Evolutionary conservation across 306 rosid genomes (phyloP).

Genomic region (Pterocarpus macrocarpus): DNA sequence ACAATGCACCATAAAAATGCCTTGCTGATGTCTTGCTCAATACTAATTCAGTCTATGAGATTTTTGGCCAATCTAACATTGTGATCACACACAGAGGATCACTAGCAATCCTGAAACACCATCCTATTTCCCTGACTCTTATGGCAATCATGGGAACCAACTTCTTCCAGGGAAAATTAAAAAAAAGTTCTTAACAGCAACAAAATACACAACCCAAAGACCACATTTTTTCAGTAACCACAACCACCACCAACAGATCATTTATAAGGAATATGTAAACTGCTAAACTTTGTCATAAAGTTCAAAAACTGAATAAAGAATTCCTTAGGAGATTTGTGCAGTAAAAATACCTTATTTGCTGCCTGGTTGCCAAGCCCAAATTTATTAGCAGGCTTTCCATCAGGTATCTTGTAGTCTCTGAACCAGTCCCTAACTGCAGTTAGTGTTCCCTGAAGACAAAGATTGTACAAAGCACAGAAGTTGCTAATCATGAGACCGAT

Average conservation of each 20-base stretch:
- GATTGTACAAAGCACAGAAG: conserved; percentile 45
- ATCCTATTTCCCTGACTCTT: conserved; percentile 1
- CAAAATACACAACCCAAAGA: not conserved
- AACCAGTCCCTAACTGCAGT: conserved; percentile 95
- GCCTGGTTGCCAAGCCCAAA: conserved; percentile 96
- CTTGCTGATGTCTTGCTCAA: not conserved
- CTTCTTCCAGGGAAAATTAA: not conserved
- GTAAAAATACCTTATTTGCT: conserved; percentile 72
- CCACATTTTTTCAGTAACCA: not conserved
- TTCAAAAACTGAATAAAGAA: conserved; percentile 20
- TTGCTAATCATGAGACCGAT: not conserved
- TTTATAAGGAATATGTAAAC: not conserved
- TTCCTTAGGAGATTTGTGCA: conserved; percentile 12
- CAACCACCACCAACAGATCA: not conserved
- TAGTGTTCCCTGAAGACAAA: conserved; percentile 78
- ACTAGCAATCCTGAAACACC: conserved; percentile 4
- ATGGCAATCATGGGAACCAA: conserved; percentile 17
- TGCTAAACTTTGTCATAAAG: conserved; percentile 18
- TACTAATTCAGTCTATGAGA: not conserved
- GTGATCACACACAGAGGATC: conserved; percentile 4
- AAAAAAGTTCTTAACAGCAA: not conserved
- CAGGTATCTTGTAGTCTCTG: conserved; percentile 97
- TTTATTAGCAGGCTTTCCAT: conserved; percentile 95
- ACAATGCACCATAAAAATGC: not conserved
- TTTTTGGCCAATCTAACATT: not conserved